Base-by-base conservation (phyloP, 2,329 filamentous ascomycete species). In the Penicillium sp. region DNA sequence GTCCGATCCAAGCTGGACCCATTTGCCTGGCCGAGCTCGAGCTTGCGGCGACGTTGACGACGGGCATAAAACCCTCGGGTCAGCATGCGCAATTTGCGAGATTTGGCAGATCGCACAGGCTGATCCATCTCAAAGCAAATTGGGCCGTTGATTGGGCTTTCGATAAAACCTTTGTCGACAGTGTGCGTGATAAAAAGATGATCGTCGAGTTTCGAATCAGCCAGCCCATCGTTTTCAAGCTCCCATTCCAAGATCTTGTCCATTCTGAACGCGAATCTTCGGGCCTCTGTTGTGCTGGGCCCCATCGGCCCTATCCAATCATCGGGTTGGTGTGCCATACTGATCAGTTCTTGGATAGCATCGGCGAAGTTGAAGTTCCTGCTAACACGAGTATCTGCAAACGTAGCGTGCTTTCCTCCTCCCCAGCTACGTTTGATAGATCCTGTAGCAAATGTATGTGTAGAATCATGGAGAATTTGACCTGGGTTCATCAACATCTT, bases 361-460 rank as follows among this genome's bases (percentile, higher is more conserved):
- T 66, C 52, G n/a, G 64, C 26, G 27, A 33, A 22, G 5, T 33
- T 45, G 9, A 44, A 19, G n/a, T 33, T 5, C 19, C 11, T 42
- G 19, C 19, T 37, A 22, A 29, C 21, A n/a, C 33, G 22, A 19
- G 22, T 50, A 13, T 50, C 48, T 50, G 48, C 48, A 16, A 39
- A 48, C 4, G 47, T 29, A 13, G 11, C 14, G 14, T 13, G 6
- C 13, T 33, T 52, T 3, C 50, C 27, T 24, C 19, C 27, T 24
- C 14, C 5, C 22, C 29, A 33, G 22, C 31, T 11, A 19, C 37
- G 42, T 4, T 45, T 35, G 50, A 53, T 46, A 46, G 50, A 45
- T 11, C 39, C 43, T 0, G 79, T 81, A 2, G 74, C 76, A 62
- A 81, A 81, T 0, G 79, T 82, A 4, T 79, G 79, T 31, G 66